Evolutionary conservation across 345 rosid species (phyloP), one percentile per base, ranked within the genome.

Genomic region (Psidium guajava): DNA sequence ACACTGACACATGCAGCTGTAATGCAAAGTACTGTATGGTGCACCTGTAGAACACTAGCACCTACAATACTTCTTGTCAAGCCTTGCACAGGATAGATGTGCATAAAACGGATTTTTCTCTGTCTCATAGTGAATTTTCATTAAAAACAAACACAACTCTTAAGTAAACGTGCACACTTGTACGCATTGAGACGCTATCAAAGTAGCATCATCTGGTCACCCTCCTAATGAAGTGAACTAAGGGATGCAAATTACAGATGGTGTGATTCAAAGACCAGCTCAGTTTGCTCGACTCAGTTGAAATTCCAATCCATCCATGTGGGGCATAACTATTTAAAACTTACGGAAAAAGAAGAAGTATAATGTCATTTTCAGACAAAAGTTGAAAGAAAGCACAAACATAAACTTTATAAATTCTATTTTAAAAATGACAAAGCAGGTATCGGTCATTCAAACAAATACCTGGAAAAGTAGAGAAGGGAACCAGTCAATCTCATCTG

Each of bases 381-480:
- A 18, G 80, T 32, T 0, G 2, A 64, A 21, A 69, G 80, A 69
- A 42, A 58, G 64, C 28, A 57, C 64, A 25, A 57, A 25, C 64
- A 57, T 57, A 11, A 61, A 32, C 8, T 32, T 69, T 32, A 6
- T 5, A 69, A 18, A 32, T 18, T 69, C 32, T 47, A 69, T 44
- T 16, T 32, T 22, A 69, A 69, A 32, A 32, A 8, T 69, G 42
- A 8, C 47, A 69, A 69, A 69, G 77, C 18, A 69, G 47, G 47
- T 69, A 69, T 20, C 47, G 18, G 6, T 18, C 27, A 21, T 83
- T 14, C 21, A 82, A 51, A 18, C 87, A 49, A 49, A 25, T 91
- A 96, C 99, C 99, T 98, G 98, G 91, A 96, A 98, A 91, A 98
- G 90, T 82, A 86, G 90, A 89, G 99, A 98, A 73, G 99, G 99